Evolutionary conservation across 2,329 filamentous ascomycete species (phyloP).

Genomic region (Colletotrichum caudatum): DNA sequence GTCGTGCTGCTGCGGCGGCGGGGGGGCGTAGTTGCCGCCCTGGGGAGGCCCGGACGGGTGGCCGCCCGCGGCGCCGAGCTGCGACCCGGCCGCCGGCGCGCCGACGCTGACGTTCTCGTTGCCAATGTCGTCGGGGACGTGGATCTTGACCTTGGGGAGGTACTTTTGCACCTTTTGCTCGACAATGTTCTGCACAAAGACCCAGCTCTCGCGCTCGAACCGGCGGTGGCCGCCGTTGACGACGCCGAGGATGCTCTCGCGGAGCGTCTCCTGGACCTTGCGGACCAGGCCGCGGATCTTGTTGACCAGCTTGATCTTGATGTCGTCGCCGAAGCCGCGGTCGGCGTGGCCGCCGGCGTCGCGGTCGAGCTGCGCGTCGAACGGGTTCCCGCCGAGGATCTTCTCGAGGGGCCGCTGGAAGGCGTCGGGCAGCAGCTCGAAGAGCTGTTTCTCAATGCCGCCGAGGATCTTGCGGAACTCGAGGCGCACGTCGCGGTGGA

Average conservation of each 20-base stretch:
- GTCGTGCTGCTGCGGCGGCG: conserved; percentile 31
- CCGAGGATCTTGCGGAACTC: conserved; percentile 60
- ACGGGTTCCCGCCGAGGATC: conserved; percentile 61
- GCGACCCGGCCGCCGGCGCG: conserved; percentile 48
- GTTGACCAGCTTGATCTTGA: conserved; percentile 57
- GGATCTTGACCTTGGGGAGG: conserved; percentile 59
- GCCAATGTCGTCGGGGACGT: conserved; percentile 60
- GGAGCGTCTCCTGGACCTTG: conserved; percentile 60
- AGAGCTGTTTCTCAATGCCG: conserved; percentile 59
- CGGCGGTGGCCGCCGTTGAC: conserved; percentile 62
- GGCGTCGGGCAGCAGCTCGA: conserved; percentile 58
- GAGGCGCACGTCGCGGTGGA: conserved; percentile 59
- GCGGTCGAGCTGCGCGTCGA: conserved; percentile 57
- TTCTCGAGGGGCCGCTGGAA: conserved; percentile 59
- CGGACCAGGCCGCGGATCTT: conserved; percentile 59
- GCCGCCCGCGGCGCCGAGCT: conserved; percentile 49
- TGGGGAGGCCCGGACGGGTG: conserved; percentile 45
- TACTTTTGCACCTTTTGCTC: conserved; percentile 61
- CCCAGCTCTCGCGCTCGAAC: conserved; percentile 60
- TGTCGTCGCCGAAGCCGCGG: conserved; percentile 57
- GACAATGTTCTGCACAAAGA: conserved; percentile 60
- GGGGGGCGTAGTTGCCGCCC: conserved; percentile 44
- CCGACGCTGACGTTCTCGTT: conserved; percentile 60
- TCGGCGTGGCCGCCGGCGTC: conserved; percentile 48
- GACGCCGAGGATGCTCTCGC: conserved; percentile 57